Percentiles rank a stretch among this genome's conserved stretches.
phyloP scores from a whole-genome alignment of 345 rosid species.

The Eucalyptus microcorys region DNA sequence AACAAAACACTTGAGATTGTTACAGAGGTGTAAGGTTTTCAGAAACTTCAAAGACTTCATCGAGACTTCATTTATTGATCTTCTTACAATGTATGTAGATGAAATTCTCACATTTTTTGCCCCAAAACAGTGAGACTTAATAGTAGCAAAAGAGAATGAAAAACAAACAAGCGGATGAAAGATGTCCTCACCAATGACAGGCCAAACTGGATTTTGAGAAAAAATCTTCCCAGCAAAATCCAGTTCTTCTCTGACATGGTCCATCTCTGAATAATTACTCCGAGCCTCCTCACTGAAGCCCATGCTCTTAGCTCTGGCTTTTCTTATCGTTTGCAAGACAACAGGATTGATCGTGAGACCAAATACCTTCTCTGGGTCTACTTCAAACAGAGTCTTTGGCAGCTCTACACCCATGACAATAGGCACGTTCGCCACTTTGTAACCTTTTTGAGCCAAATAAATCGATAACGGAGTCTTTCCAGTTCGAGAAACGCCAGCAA shows the following conservation, averaged over 20 bases:
- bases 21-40: background rate
- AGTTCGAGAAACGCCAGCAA: conserved; percentile 76
- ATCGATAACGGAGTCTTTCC: conserved; percentile 83
- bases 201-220: conserved; percentile 74
- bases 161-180: background rate
- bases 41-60: background rate
- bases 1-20: background rate
- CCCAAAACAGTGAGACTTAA: background rate
- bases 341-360: conserved; percentile 65
- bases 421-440: conserved; percentile 79
- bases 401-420: conserved; percentile 57
- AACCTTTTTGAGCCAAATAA: conserved; percentile 78
- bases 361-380: conserved; percentile 63
- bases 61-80: background rate
- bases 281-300: conserved; percentile 39
- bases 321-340: conserved; percentile 61
- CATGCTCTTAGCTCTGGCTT: conserved; percentile 59
- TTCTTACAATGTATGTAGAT: background rate
- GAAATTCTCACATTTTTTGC: background rate
- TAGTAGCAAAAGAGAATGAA: background rate
- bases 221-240: conserved; percentile 54
- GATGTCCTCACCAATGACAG: conserved; percentile 51
- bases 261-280: conserved; percentile 73
- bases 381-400: conserved; percentile 54
- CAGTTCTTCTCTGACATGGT: conserved; percentile 52